Evolutionary conservation across 208 protist genomes (phyloP).

Genomic region (Crithidia sp.): DNA sequence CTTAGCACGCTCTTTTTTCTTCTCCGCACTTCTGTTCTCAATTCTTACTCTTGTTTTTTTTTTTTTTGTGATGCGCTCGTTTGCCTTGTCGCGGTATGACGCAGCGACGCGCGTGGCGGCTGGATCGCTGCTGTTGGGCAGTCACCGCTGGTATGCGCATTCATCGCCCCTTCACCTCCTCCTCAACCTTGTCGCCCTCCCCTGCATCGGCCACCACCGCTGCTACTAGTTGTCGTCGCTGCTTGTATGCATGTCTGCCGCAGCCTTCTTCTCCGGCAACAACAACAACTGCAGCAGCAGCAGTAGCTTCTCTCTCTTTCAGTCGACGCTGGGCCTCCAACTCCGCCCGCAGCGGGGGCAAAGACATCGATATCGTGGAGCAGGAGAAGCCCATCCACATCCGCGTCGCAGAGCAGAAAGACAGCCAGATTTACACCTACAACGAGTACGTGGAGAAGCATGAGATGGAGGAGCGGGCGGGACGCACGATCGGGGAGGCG

Average conservation of each 20-base stretch:
- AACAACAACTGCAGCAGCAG: neutral
- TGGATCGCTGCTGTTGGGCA: too few species aligned
- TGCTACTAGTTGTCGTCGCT: too few species aligned
- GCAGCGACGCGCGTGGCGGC: too few species aligned
- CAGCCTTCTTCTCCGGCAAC: too few species aligned
- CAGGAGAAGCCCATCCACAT: constrained; percentile 73
- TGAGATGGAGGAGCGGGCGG: constrained; percentile 54
- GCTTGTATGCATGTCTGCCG: too few species aligned
- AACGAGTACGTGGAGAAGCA: constrained; percentile 82
- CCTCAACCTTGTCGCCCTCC: too few species aligned
- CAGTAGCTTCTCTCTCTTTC: neutral
- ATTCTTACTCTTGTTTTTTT: neutral
- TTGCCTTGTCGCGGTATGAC: too few species aligned
- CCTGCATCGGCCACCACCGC: too few species aligned
- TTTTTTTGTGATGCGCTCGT: too few species aligned
- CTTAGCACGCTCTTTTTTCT: neutral
- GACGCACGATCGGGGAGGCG: constrained; percentile 42
- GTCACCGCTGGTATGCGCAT: too few species aligned
- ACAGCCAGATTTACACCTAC: constrained; percentile 81
- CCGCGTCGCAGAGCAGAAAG: constrained; percentile 72
- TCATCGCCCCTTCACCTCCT: too few species aligned
- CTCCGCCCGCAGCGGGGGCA: constrained; percentile 52
- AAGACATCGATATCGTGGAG: constrained; percentile 74
- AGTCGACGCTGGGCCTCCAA: constrained; percentile 35
- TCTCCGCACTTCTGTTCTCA: constrained; percentile 8